Evolutionary conservation across 257 asterid genomes (phyloP), one percentile per base, ranked within the genome.

Genomic region (Nicotiana tomentosiformis): DNA sequence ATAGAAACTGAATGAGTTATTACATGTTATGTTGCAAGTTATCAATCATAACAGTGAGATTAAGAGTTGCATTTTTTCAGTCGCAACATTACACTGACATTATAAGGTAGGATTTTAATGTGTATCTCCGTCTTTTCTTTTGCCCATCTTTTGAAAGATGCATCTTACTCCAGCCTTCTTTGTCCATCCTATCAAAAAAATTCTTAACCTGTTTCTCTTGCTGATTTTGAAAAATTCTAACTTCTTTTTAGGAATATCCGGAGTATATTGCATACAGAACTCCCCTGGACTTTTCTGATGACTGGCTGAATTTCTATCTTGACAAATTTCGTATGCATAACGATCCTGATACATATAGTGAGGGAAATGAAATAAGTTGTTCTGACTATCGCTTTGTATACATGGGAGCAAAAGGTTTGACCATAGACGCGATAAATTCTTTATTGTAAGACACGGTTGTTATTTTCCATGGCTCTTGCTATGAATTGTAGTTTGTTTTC

Each of bases 341-440:
- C 20, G 90, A 92, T 85, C 91, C 91, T 10, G 91, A 87, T 61
- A 87, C 70, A 81, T 87, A 67, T 84, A 90, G 82, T 74, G 88
- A 88, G 86, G 87, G 84, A 87, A 84, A 90, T 85, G 98, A 94
- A 72, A 86, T 90, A 86, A 86, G 90, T 86, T 94, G 99, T 88
- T 94, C 99, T 11, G 98, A 96, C 87, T 94, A 96, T 85, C 98
- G 99, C 69, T 96, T 96, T 85, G 98, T 96, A 83, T 96, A 94
- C 84, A 91, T 94, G 97, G 99, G 99, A 83, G 87, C 93, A 83
- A 96, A 94, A 92, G 99, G 99, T 95, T 81, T 87, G 93, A 70
- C 84, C 86, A 49, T 86, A 30, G 53, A 83, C 76, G 66, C 37
- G n/a, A 82, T 65, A 20, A 66, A 64, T 30, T 60, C 83, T 85